phyloP scores from a whole-genome alignment of 2,329 filamentous ascomycete species.

The Pseudomassariella vexata region DNA sequence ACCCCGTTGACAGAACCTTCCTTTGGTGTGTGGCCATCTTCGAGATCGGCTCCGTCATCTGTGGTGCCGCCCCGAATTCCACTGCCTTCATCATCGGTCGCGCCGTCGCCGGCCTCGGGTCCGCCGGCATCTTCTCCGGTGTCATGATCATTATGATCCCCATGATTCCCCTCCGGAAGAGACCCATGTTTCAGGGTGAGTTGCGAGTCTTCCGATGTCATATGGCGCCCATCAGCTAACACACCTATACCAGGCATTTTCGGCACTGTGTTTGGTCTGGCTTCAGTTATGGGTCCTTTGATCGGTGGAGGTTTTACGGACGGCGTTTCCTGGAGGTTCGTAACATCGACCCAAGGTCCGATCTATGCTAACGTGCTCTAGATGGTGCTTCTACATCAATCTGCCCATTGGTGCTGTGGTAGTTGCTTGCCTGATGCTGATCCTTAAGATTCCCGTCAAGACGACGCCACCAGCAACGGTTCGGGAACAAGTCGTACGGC shows the following conservation, averaged over 20 bases:
- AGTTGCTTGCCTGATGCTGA: slow-evolving; percentile 41
- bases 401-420: slow-evolving; percentile 49
- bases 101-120: slow-evolving; percentile 50
- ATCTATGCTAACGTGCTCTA: slow-evolving; percentile 7
- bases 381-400: slow-evolving; percentile 55
- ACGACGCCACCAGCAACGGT: slow-evolving; percentile 15
- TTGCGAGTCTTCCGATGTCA: neutral
- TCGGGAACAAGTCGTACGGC: slow-evolving; percentile 35
- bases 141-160: slow-evolving; percentile 51
- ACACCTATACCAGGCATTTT: slow-evolving; percentile 29
- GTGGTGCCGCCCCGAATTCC: slow-evolving; percentile 48
- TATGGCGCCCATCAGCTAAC: too few species aligned
- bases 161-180: slow-evolving; percentile 53
- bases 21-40: slow-evolving; percentile 43
- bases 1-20: slow-evolving; percentile 29
- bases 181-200: slow-evolving; percentile 52
- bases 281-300: slow-evolving; percentile 47
- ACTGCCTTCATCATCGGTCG: slow-evolving; percentile 49
- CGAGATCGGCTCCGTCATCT: slow-evolving; percentile 45
- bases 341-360: too few species aligned
- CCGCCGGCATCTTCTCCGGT: slow-evolving; percentile 53
- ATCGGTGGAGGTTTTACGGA: slow-evolving; percentile 49
- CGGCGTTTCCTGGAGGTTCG: slow-evolving; percentile 37
- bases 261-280: slow-evolving; percentile 48
- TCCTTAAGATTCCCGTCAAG: slow-evolving; percentile 35